These are phyloP conservation scores for Stellera chamaejasme DNA, from an alignment of 345 rosid species.

Conservation along the genomic window DNA sequence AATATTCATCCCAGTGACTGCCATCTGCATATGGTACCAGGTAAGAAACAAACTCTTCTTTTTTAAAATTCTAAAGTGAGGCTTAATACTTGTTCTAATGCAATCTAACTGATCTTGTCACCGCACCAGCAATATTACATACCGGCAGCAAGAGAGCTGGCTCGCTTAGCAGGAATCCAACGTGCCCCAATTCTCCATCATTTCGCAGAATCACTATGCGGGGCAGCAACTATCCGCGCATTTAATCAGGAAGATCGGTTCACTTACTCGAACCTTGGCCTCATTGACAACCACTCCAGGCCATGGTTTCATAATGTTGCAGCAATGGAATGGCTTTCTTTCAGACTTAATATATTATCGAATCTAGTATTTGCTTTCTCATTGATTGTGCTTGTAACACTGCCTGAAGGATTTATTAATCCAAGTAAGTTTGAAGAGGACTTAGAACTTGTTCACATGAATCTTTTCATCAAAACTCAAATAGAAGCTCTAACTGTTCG, in stretches of 20 bases:
- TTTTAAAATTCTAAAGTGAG: background rate
- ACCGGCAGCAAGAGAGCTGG: constrained; percentile 89
- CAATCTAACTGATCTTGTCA: constrained; percentile 2
- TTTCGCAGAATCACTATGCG: constrained; percentile 87
- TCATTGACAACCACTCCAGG: constrained; percentile 71
- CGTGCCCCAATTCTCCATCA: constrained; percentile 92
- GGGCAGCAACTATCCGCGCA: constrained; percentile 84
- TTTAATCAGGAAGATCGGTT: constrained; percentile 73
- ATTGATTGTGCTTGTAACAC: constrained; percentile 69
- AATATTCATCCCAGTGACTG: constrained; percentile 96
- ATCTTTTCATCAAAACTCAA: no score
- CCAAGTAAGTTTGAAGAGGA: constrained; percentile 58
- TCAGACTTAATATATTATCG: constrained; percentile 76
- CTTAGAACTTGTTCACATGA: background rate
- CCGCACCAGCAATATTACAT: constrained; percentile 68
- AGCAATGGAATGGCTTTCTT: constrained; percentile 98
- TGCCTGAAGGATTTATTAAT: constrained; percentile 87
- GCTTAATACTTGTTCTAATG: background rate
- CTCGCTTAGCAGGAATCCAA: constrained; percentile 79
- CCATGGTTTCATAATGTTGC: constrained; percentile 86
- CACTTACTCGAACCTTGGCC: constrained; percentile 47
- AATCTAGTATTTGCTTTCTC: constrained; percentile 90
- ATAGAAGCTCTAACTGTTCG: background rate
- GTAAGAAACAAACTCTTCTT: constrained; percentile 29
- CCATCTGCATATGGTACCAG: constrained; percentile 88